Evolutionary conservation across 495 filamentous ascomycete genomes (phyloP), one percentile per base, ranked within the genome.

Genomic region (Penicillium crystallinum): DNA sequence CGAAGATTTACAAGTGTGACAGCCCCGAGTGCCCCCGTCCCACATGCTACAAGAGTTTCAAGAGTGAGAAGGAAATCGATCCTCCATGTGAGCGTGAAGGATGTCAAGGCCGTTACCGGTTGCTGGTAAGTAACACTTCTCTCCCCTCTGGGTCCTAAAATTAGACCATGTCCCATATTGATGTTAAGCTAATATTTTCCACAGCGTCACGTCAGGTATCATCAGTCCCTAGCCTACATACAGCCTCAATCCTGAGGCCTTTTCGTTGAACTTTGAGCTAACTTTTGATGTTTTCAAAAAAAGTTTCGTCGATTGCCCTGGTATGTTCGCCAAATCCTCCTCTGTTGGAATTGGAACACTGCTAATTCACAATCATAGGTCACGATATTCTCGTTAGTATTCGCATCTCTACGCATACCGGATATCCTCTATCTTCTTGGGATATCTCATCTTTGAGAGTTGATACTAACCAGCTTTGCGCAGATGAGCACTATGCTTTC

Each of bases 1-100:
- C 93, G 55, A 98, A 98, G 74, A 89, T 98, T 74, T 98, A 98
- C 82, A 91, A 97, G 80, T 98, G 93, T 70, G 89, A 96, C 69
- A 96, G 88, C 72, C 70, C 74, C 41, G 87, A 84, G 53, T 98
- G 93, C 72, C 93, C 93, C 33, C 75, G 95, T 58, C 93, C 93
- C 47, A 91, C 88, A 61, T 97, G 95, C 78, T 98, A 91, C 75
- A 84, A 89, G 70, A 96, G 90, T 72, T 97, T 86, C 76, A 96
- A 95, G 81, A 96, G 90, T 71, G 93, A 97, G 62, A 97, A 97
- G 79, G 91, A 96, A 72, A 81, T 98, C 36, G 90, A 96, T 61
- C 95, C 93, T 35, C 85, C 87, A 27, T 98, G 93, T 67, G 95
- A 98, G 75, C 80, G 93, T 35, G 89, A 95, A 45, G 93, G 92